Percentiles rank a stretch among this genome's conserved stretches.
Evolutionary conservation across 805 yeast genomes (phyloP).

Genomic region (Candida coquimbonensis): DNA sequence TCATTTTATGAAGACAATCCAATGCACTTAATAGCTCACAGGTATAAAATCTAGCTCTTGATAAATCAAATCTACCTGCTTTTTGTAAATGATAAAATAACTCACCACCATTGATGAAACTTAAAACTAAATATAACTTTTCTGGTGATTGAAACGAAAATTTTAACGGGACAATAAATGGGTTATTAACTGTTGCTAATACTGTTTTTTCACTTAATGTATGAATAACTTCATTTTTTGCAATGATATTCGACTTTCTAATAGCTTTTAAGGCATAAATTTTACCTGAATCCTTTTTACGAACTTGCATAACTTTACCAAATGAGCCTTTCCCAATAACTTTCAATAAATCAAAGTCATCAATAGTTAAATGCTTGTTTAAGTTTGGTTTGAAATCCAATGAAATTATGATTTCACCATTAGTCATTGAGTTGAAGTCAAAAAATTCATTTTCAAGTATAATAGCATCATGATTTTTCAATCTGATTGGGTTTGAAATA

Average conservation of each 20-base stretch:
- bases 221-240: conserved; percentile 91
- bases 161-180: conserved; percentile 93
- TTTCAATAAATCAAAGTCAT: conserved; percentile 86
- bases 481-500: conserved; percentile 43
- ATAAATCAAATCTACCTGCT: conserved; percentile 82
- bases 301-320: conserved; percentile 98
- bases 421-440: conserved; percentile 5
- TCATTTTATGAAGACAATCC: conserved; percentile 83
- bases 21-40: conserved; percentile 92
- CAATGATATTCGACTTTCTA: conserved; percentile 89
- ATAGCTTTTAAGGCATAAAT: conserved; percentile 92
- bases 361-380: conserved; percentile 70
- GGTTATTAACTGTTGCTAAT: conserved; percentile 84
- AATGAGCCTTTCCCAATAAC: conserved; percentile 98
- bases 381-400: conserved; percentile 64
- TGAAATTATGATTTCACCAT: conserved; percentile 53
- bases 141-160: conserved; percentile 97
- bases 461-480: conserved; percentile 61
- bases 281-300: conserved; percentile 90
- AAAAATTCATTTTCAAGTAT: conserved; percentile 28
- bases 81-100: conserved; percentile 88
- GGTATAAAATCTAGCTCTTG: conserved; percentile 86
- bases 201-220: conserved; percentile 96
- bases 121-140: conserved; percentile 80
- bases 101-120: conserved; percentile 96